A percentile compares a stretch with the other conserved stretches of the same genome.
Evolutionary conservation across 768 basidiomycete species (phyloP).

Genomic region (Suillus spraguei): DNA sequence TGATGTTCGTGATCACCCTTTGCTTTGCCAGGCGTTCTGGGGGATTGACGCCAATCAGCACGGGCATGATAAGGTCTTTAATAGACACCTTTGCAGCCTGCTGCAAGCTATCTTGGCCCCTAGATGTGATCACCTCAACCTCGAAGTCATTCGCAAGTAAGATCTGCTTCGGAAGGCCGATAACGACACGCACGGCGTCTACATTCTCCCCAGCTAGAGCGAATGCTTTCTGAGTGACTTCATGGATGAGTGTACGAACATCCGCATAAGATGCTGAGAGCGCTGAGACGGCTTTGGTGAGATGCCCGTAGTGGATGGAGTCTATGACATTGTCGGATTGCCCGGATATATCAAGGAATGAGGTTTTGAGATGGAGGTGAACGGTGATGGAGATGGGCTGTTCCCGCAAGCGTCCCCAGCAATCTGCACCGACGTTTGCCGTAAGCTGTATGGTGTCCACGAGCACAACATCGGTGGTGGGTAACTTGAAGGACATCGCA

Average conservation of each 20-base stretch:
- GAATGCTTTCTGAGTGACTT: constrained; percentile 41
- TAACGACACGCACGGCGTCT: constrained; percentile 43
- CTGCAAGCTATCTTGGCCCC: not conserved
- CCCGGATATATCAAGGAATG: constrained; percentile 48
- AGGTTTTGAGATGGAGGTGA: constrained; percentile 40
- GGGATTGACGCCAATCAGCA: constrained; percentile 75
- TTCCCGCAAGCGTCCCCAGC: constrained; percentile 47
- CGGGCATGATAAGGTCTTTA: constrained; percentile 47
- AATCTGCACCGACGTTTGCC: constrained; percentile 48
- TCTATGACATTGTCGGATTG: constrained; percentile 52
- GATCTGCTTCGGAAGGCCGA: constrained; percentile 50
- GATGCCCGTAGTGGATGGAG: constrained; percentile 31
- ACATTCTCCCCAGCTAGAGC: constrained; percentile 39
- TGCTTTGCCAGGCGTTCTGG: constrained; percentile 67
- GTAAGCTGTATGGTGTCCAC: constrained; percentile 27
- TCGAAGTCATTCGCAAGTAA: constrained; percentile 49
- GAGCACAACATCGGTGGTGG: too few relatives aligned
- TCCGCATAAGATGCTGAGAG: not conserved
- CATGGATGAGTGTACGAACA: constrained; percentile 28
- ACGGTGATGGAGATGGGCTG: constrained; percentile 59
- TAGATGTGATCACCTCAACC: constrained; percentile 38
- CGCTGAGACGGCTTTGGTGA: constrained; percentile 29
- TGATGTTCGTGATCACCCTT: constrained; percentile 56
- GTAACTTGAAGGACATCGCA: too few relatives aligned
- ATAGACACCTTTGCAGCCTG: constrained; percentile 40